Evolutionary conservation across 2,329 filamentous ascomycete species (phyloP).

Genomic region (Phialocephala sp.): DNA sequence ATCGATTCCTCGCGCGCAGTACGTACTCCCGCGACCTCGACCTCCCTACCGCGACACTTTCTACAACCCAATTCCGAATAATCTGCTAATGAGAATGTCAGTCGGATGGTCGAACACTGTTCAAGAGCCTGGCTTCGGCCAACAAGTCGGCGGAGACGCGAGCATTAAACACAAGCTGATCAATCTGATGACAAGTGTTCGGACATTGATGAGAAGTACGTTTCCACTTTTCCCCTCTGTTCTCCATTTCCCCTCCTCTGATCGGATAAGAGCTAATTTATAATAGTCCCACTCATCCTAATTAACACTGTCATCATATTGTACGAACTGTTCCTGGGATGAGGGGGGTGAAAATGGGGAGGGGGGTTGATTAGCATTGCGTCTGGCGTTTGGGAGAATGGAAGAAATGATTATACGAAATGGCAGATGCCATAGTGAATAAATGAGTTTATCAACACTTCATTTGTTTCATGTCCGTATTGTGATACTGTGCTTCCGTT

Average conservation of each 20-base stretch:
- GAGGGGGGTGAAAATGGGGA: neutral
- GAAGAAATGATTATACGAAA: neutral
- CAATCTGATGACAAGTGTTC: conserved; percentile 86
- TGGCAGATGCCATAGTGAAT: conserved; percentile 2
- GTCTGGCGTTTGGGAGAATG: conserved; percentile 4
- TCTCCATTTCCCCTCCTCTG: neutral
- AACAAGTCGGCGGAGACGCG: conserved; percentile 64
- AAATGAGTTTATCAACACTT: neutral
- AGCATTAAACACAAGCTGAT: conserved; percentile 88
- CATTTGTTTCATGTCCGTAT: neutral
- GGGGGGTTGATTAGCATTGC: neutral
- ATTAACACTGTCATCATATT: conserved; percentile 84
- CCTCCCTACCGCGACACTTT: neutral
- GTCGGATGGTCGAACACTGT: conserved; percentile 80
- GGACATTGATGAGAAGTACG: conserved; percentile 92
- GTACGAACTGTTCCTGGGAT: conserved; percentile 65
- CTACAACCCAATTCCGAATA: neutral
- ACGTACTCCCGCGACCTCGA: conserved; percentile 44
- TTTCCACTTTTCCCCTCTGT: conserved; percentile 35
- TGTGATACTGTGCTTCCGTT: neutral
- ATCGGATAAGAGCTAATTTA: neutral
- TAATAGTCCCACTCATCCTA: conserved; percentile 79
- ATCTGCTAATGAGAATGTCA: conserved; percentile 44
- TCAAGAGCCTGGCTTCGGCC: conserved; percentile 77
- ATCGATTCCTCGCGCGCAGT: conserved; percentile 86